Evolutionary conservation across 2,329 filamentous ascomycete species (phyloP).

Genomic region (Colletotrichum sojae): DNA sequence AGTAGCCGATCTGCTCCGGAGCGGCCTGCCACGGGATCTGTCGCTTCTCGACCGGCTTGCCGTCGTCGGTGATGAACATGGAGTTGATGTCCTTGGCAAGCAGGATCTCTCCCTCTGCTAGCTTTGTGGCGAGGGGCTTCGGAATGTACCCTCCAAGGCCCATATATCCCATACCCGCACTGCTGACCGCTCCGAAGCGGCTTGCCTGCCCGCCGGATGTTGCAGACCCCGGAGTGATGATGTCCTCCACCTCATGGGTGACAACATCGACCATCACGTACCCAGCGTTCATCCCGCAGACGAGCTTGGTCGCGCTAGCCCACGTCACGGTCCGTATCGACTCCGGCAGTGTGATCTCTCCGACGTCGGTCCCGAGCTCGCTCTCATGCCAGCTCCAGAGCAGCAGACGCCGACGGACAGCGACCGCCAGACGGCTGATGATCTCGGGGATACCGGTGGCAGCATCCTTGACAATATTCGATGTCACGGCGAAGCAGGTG

Average conservation of each 20-base stretch:
- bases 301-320: slow-evolving; percentile 87
- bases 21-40: slow-evolving; percentile 94
- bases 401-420: slow-evolving; percentile 90
- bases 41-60: slow-evolving; percentile 83
- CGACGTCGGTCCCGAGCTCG: slow-evolving; percentile 81
- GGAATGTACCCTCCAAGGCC: slow-evolving; percentile 93
- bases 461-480: slow-evolving; percentile 92
- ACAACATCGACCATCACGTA: slow-evolving; percentile 92
- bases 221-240: slow-evolving; percentile 82
- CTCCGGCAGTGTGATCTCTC: slow-evolving; percentile 85
- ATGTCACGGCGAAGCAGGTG: slow-evolving; percentile 91
- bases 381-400: slow-evolving; percentile 98
- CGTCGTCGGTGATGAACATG: slow-evolving; percentile 88
- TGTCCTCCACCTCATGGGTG: slow-evolving; percentile 80
- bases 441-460: slow-evolving; percentile 92
- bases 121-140: slow-evolving; percentile 86
- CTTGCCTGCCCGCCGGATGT: slow-evolving; percentile 74
- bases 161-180: slow-evolving; percentile 95
- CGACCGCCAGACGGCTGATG: slow-evolving; percentile 90
- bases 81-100: slow-evolving; percentile 99
- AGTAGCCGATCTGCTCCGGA: slow-evolving; percentile 94
- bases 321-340: slow-evolving; percentile 91
- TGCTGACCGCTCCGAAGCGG: slow-evolving; percentile 86
- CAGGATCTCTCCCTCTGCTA: slow-evolving; percentile 87
- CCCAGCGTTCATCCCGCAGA: slow-evolving; percentile 91